Conservation (phyloP, 1,284 basidiomycete species). For the Leucoagaricus sp. region DNA sequence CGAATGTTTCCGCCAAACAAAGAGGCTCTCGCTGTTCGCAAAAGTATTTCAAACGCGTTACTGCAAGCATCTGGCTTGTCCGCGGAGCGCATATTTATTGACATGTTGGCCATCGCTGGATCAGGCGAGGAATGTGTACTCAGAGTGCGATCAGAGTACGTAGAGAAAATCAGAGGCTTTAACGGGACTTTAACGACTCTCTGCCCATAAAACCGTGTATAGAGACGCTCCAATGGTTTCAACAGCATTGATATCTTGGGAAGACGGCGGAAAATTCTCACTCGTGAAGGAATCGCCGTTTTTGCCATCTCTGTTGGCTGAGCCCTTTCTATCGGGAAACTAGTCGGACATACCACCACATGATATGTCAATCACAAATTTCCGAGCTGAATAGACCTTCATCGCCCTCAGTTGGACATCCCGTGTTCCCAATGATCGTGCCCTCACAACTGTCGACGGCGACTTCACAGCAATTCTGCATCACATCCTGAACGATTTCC, state of each 20-base stretch:
- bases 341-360: too few relatives aligned
- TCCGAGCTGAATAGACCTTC: too few relatives aligned
- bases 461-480: too few relatives aligned
- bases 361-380: too few relatives aligned
- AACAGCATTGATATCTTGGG: constrained; percentile 26
- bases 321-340: background rate
- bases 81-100: constrained; percentile 26
- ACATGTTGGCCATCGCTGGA: constrained; percentile 30
- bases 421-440: too few relatives aligned
- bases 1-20: constrained; percentile 23
- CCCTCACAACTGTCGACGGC: too few relatives aligned
- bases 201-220: background rate
- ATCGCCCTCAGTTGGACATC: too few relatives aligned
- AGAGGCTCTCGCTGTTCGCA: constrained; percentile 28
- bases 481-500: too few relatives aligned
- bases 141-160: constrained; percentile 29
- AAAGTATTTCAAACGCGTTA: constrained; percentile 30
- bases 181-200: background rate
- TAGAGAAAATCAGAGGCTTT: too few relatives aligned
- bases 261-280: constrained; percentile 24
- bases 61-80: constrained; percentile 29
- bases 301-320: constrained; percentile 28
- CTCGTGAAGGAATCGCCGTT: constrained; percentile 33
- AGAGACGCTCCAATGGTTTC: constrained; percentile 30
- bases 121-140: constrained; percentile 27